Percentiles rank a stretch among this genome's conserved stretches.
Conservation (phyloP, 2,329 filamentous ascomycete species). For the Nothopassalora personata region DNA sequence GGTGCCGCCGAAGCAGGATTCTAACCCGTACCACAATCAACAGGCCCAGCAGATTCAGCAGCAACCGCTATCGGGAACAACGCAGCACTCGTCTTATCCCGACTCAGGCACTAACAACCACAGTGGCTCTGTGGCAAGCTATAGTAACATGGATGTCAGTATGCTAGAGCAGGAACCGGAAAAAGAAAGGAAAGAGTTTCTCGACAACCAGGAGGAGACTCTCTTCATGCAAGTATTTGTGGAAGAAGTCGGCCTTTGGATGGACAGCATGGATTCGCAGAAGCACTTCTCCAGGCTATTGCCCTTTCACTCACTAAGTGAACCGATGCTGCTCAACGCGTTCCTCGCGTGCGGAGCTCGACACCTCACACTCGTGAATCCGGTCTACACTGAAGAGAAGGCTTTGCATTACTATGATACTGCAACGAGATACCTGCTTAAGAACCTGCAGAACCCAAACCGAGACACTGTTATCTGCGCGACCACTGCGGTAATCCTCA, state of each 20-base stretch:
- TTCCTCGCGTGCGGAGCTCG: constrained; percentile 83
- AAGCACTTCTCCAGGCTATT: constrained; percentile 80
- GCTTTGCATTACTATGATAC: constrained; percentile 80
- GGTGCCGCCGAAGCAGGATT: constrained; percentile 29
- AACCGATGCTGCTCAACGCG: constrained; percentile 84
- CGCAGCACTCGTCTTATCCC: constrained; percentile 22
- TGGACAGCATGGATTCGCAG: constrained; percentile 81
- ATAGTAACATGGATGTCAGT: constrained; percentile 34
- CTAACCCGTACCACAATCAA: constrained; percentile 25
- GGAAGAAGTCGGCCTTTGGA: constrained; percentile 85
- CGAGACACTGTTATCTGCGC: constrained; percentile 80
- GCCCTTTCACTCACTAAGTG: constrained; percentile 75
- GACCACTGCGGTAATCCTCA: constrained; percentile 78
- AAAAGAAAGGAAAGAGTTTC: constrained; percentile 53
- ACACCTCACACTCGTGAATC: constrained; percentile 67
- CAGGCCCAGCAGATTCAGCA: constrained; percentile 5
- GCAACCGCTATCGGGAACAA: constrained; percentile 20
- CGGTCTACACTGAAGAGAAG: constrained; percentile 67
- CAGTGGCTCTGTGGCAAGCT: constrained; percentile 28
- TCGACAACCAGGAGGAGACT: constrained; percentile 71
- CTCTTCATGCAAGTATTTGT: constrained; percentile 90
- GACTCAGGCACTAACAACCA: constrained; percentile 21
- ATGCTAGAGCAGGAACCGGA: constrained; percentile 33
- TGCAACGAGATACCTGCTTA: constrained; percentile 71
- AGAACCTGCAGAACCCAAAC: constrained; percentile 75